A percentile compares a stretch with the other conserved stretches of the same genome.
Evolutionary conservation across 352 stramenopile genomes (phyloP).

Genomic region (Phytophthora podocarpi): DNA sequence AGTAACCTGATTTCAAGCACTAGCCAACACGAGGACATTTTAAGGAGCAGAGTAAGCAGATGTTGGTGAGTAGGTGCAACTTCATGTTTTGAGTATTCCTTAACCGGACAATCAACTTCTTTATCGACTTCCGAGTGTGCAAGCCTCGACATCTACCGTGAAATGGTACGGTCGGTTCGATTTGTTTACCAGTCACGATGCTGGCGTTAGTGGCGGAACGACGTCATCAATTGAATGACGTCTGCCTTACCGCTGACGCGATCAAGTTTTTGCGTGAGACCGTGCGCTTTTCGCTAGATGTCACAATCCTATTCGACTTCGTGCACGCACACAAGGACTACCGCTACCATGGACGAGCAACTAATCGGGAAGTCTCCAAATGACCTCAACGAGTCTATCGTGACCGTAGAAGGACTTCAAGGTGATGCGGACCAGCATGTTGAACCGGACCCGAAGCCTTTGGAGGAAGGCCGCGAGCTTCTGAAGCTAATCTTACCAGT

Average conservation of each 20-base stretch:
- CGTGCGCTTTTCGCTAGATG: slow-evolving; percentile 1
- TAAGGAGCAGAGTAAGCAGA: background rate
- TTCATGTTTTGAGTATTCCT: background rate
- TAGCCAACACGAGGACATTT: background rate
- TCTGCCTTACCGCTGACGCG: slow-evolving; percentile 6
- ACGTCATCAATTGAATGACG: slow-evolving; percentile 2
- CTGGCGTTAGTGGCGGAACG: background rate
- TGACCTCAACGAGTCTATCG: slow-evolving; percentile 6
- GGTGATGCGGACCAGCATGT: background rate
- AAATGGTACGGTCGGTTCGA: too few species aligned
- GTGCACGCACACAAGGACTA: background rate
- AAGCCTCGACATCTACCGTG: too few species aligned
- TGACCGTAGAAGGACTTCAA: background rate
- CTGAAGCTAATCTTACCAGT: slow-evolving; percentile 18
- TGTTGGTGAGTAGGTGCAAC: background rate
- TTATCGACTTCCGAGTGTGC: too few species aligned
- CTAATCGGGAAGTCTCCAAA: slow-evolving; percentile 2
- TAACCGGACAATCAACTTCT: too few species aligned
- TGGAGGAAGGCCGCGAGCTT: slow-evolving; percentile 4
- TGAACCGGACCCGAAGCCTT: slow-evolving; percentile 1
- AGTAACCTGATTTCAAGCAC: background rate
- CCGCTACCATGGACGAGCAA: slow-evolving; percentile 7
- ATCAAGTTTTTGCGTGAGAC: slow-evolving; percentile 3
- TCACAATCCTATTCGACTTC: background rate
- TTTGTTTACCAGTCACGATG: too few species aligned